Conservation (phyloP, 78 protist species). For the Tieghemostelium lacteum region DNA sequence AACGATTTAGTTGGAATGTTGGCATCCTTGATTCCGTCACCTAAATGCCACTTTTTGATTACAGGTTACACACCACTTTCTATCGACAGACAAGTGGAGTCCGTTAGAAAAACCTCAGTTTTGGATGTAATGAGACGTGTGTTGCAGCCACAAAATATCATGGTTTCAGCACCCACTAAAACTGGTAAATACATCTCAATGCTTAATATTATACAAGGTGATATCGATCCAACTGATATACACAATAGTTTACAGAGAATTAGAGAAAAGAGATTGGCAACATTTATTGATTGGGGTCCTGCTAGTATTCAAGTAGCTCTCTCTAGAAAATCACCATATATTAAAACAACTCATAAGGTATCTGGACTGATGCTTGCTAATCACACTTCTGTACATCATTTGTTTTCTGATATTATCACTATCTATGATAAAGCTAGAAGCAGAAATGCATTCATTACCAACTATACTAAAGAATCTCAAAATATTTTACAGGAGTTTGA, state of each 20-base stretch:
- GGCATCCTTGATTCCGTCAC: conserved; percentile 99
- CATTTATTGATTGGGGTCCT: conserved; percentile 99
- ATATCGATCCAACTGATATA: conserved; percentile 98
- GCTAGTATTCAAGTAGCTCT: conserved; percentile 95
- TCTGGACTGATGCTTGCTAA: conserved; percentile 99
- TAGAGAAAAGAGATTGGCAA: conserved; percentile 92
- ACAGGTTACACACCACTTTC: conserved; percentile 97
- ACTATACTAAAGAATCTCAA: conserved; percentile 67
- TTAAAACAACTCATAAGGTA: conserved; percentile 92
- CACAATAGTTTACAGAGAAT: conserved; percentile 98
- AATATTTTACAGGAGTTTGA: conserved; percentile 95
- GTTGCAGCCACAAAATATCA: conserved; percentile 97
- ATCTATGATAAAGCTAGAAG: conserved; percentile 92
- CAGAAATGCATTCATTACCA: conserved; percentile 79
- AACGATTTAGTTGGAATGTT: conserved; percentile 97
- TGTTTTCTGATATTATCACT: not conserved
- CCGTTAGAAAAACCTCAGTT: conserved; percentile 98
- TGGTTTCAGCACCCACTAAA: conserved; percentile 90
- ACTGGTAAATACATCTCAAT: conserved; percentile 96
- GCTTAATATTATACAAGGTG: conserved; percentile 99
- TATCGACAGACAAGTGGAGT: conserved; percentile 46
- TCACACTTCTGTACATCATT: conserved; percentile 95
- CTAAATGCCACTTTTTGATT: conserved; percentile 99
- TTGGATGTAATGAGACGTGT: conserved; percentile 99
- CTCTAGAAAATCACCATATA: conserved; percentile 41